Percentiles rank a stretch among this genome's conserved stretches.
Evolutionary conservation across 1,139 yeast genomes (phyloP).

Genomic region (Zygosaccharomyces sapae): DNA sequence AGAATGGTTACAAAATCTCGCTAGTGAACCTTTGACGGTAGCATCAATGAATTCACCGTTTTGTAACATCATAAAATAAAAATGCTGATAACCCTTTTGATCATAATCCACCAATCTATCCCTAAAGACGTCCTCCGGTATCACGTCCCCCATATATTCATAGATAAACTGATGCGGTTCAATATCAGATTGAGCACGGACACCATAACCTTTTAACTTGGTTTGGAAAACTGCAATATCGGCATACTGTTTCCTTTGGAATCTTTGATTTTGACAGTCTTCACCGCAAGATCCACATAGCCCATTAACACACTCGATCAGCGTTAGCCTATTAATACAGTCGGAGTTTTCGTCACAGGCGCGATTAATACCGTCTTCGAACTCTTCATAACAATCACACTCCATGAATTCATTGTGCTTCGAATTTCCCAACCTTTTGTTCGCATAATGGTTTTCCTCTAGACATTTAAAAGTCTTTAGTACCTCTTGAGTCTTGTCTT

Average conservation of each 20-base stretch:
- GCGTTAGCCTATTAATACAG: constrained; percentile 87
- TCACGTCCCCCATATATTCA: constrained; percentile 93
- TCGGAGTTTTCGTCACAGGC: constrained; percentile 87
- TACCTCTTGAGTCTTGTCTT: constrained; percentile 72
- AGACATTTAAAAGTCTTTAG: constrained; percentile 52
- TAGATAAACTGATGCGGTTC: constrained; percentile 66
- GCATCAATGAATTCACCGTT: constrained; percentile 94
- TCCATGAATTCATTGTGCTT: constrained; percentile 74
- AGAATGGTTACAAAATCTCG: constrained; percentile 90
- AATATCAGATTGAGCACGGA: constrained; percentile 63
- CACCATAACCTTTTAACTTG: constrained; percentile 83
- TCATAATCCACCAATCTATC: constrained; percentile 73
- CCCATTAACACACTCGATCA: constrained; percentile 84
- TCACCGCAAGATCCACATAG: constrained; percentile 65
- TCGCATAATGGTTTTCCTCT: constrained; percentile 56
- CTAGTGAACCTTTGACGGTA: constrained; percentile 78
- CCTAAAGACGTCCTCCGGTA: constrained; percentile 69
- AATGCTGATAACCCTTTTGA: constrained; percentile 68
- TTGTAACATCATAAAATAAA: constrained; percentile 96
- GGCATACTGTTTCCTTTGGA: constrained; percentile 72
- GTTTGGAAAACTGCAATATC: constrained; percentile 72
- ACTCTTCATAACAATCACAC: constrained; percentile 66
- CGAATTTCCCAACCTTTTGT: constrained; percentile 57
- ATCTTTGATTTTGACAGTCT: constrained; percentile 80
- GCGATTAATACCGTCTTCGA: constrained; percentile 42